A percentile compares a stretch with the other conserved stretches of the same genome.
Conservation (phyloP, 176 grass and related monocot species). For the Paspalum vaginatum region DNA sequence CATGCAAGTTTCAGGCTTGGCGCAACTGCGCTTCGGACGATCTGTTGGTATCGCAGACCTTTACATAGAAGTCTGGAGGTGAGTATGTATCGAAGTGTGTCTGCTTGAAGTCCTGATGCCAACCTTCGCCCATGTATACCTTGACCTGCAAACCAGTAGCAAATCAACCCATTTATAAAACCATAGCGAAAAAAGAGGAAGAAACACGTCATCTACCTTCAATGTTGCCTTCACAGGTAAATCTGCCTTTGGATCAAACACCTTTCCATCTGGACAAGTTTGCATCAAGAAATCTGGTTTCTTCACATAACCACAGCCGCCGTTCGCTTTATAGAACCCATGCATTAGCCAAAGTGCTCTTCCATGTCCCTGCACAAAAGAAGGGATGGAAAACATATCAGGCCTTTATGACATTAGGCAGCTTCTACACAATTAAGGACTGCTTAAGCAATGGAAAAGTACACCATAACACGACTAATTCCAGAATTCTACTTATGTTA, state of each 20-base stretch:
- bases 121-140: constrained; percentile 94
- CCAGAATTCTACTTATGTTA: neutral
- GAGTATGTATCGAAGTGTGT: constrained; percentile 88
- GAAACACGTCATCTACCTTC: constrained; percentile 17
- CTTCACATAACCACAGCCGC: constrained; percentile 86
- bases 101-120: constrained; percentile 80
- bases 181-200: neutral
- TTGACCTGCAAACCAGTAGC: constrained; percentile 61
- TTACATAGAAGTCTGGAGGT: constrained; percentile 91
- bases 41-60: constrained; percentile 39
- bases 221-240: constrained; percentile 83
- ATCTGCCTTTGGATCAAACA: constrained; percentile 75
- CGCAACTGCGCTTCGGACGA: neutral
- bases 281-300: constrained; percentile 95
- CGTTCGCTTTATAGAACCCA: constrained; percentile 90
- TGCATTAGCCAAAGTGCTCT: constrained; percentile 97
- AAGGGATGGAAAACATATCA: neutral
- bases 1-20: neutral
- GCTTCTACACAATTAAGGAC: neutral
- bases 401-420: constrained; percentile 15
- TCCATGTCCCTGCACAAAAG: constrained; percentile 72
- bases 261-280: constrained; percentile 68
- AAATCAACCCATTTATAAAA: constrained; percentile 21
- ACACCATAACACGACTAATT: neutral
- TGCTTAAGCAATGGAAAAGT: neutral